Base-by-base conservation (phyloP, 1,284 basidiomycete genomes). In the Ceratobasidium sp. region DNA sequence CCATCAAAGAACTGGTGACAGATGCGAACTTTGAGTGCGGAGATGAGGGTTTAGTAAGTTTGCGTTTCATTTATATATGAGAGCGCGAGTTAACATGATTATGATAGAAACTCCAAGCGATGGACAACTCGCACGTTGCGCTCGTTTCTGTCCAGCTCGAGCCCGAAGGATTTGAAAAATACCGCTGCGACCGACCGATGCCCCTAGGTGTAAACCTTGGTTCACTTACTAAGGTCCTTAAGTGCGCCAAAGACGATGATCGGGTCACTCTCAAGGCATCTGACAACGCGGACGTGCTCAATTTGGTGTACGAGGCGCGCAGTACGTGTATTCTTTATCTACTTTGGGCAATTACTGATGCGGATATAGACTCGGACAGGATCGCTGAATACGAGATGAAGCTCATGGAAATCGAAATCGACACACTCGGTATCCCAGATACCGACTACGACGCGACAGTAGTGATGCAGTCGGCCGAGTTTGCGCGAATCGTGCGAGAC, bases 111-210 rank as follows among this genome's bases (percentile, higher is more conserved):
- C 90, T 98, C 17, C 98, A 99, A 89, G 97, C 98, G 0, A 99
- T 99, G 98, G 98, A 99, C 89, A 99, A 98, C 90, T 99, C 97
- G 6, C 98, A 99, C 86, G 97, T 99, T 83, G 98, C 97, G 0
- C 93, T 99, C 79, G 97, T 99, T 52, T 87, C 95, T 9, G 94
- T 97, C 68, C 90, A 92, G 80, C 90, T 98, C 67, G 86, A 92
- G 42, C 89, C 91, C 0, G 87, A 89, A 0, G 94, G 94, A 44
- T 98, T 98, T 88, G 91, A 94, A 83, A 89, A 90, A 77, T 99
- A 94, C 86, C 93, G 98, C 81, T 99, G 97, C 84, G 98, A 99
- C 86, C 91, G 96, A 28, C 96, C 97, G 74, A 96, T 99, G 90
- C 95, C 96, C 0, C 90, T 97, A 9, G 96, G 96, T 80, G 94